Conservation (phyloP, 2,329 filamentous ascomycete species). For the Neopestalotiopsis sp. region DNA sequence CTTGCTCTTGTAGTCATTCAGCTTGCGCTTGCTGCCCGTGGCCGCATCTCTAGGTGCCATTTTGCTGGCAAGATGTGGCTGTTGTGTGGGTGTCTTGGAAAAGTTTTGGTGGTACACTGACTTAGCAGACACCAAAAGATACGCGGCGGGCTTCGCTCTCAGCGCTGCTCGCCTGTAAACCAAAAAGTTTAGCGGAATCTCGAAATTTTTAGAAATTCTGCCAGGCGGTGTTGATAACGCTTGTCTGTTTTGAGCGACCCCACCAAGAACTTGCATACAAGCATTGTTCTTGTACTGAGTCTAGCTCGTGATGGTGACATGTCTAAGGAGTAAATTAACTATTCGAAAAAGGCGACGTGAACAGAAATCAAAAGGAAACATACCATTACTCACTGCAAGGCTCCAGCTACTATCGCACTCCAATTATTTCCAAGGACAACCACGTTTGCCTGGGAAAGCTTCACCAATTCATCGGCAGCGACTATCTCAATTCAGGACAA, state of each 20-base stretch:
- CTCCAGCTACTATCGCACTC: not conserved
- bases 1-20: conserved; percentile 54
- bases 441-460: not conserved
- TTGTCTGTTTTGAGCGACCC: conserved; percentile 14
- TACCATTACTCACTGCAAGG: not conserved
- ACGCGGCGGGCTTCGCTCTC: not conserved
- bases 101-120: not conserved
- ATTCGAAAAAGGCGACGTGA: not conserved
- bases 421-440: too few species aligned
- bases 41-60: conserved; percentile 56
- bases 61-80: conserved; percentile 21
- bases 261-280: conserved; percentile 10
- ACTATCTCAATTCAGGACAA: not conserved
- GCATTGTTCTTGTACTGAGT: not conserved
- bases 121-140: not conserved
- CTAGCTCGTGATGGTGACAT: not conserved
- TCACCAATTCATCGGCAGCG: not conserved
- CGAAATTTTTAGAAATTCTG: conserved; percentile 34
- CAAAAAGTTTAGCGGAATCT: conserved; percentile 18
- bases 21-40: conserved; percentile 57
- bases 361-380: not conserved
- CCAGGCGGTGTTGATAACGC: conserved; percentile 39
- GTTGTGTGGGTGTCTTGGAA: conserved; percentile 9
- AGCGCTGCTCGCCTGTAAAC: conserved; percentile 15
- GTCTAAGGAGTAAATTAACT: not conserved